Evolutionary conservation across 2,329 filamentous ascomycete genomes (phyloP), one percentile per base, ranked within the genome.

Genomic region (Aspergillus thermomutatus): DNA sequence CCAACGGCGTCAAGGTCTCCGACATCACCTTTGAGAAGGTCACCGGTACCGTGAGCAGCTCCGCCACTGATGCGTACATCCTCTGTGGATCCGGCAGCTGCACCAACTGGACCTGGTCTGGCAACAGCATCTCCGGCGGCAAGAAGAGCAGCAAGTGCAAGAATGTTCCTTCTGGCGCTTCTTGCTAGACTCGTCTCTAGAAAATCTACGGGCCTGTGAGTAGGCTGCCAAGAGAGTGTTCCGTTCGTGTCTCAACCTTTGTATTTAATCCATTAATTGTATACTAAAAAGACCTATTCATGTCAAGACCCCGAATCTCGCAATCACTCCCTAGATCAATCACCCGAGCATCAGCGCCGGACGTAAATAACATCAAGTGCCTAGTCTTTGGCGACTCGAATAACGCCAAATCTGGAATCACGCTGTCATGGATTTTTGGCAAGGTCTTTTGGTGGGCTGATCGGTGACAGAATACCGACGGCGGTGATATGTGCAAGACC

Each of bases 31-130:
- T 79, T 31, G 51, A 69, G 28, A 61, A 69, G 26, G 65, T 78
- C 49, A 72, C 67, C 14, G 77, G 76, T 45, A 64, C 66, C 17
- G 74, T 72, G 5, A 57, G 62, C 46, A 70, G 66, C 37, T 68
- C 66, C 50, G 76, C 70, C 2, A 71, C 68, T 4, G 53, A 79
- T 50, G 67, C 83, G 61, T 82, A 82, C 66, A 81, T 86, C 56
- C 77, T 85, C 11, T 86, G 84, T 63, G 83, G 78, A 21, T 69
- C 67, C 26, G 81, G 79, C 41, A 74, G 76, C 56, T 84, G 82
- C 72, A 77, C 74, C 1, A 73, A 77, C 69, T 86, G 82, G 80
- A 81, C 75, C 23, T 85, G 81, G 80, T 72, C 67, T 10, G 75
- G 70, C 47, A 79, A 83, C 54, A 67, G 61, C 26, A 66, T 86